These are phyloP conservation scores for Agapanthus africanus DNA, from an alignment of 106 monocot species.

Conservation along the genomic window DNA sequence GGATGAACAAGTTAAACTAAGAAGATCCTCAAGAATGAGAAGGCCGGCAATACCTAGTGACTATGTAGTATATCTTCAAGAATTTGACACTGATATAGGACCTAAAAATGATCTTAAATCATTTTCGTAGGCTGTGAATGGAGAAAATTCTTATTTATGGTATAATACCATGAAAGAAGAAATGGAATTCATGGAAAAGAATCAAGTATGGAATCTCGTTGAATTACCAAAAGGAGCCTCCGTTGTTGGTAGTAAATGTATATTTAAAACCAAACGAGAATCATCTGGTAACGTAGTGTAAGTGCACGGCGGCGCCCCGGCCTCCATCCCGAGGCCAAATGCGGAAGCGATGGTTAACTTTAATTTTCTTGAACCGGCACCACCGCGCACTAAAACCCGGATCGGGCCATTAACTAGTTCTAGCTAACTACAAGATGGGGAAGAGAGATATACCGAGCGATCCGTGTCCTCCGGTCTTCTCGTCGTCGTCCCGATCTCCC, in stretches of 20 bases:
- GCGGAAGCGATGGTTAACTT: no score
- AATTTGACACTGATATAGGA: neutral
- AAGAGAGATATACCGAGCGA: no score
- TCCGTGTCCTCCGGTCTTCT: no score
- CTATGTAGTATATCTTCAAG: neutral
- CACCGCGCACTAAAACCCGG: no score
- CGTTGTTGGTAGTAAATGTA: neutral
- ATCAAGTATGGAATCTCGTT: neutral
- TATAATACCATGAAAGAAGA: slow-evolving; percentile 1
- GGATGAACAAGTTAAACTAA: neutral
- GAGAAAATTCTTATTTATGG: neutral
- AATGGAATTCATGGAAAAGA: neutral
- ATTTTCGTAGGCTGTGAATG: neutral
- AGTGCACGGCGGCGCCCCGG: no score
- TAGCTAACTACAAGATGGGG: no score
- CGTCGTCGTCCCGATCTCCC: no score
- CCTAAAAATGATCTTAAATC: neutral
- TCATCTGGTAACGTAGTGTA: slow-evolving; percentile 10
- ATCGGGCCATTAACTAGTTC: no score
- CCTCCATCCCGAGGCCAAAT: no score
- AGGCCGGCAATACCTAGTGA: neutral
- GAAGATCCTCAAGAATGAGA: slow-evolving; percentile 4
- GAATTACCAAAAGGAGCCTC: neutral
- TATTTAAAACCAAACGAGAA: slow-evolving; percentile 10
- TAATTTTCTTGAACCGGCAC: no score